Base-by-base conservation (phyloP, 352 stramenopile genomes). In the Pythium volutum region DNA sequence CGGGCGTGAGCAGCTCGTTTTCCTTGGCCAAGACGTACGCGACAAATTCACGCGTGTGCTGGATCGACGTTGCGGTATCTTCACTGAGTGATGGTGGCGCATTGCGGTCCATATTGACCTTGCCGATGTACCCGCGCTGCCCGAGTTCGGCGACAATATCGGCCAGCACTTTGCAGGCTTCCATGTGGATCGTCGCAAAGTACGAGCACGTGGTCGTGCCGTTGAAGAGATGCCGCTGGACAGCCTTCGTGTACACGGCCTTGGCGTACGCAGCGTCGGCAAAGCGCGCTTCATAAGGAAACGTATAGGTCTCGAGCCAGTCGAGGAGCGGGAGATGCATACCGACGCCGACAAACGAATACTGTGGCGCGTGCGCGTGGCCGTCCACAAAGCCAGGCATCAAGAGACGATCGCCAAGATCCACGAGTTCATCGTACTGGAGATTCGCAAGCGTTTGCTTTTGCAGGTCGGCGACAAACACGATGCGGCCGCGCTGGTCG, bases 31-130 rank as follows among this genome's bases (percentile, higher is more conserved):
- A 71, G 36, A 92, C 81, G 56, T 97, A 96, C 52, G 87, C 67
- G 38, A 98, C 77, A 58, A 98, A 97, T 23, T 73, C 73, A 57
- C 86, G 75, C 4, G 91, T 97, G 62, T 97, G 79, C 31, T 77
- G 39, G 41, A 98, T 77, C 22, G 86, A 96, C 49, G 77, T 61
- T 22, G 91, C 66, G 11, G 90, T 98, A 33, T 90, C 80, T 61
- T 98, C 95, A 12, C 76, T 70, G 59, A 98, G 87, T 31, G 81
- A 74, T 4, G 80, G 69, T 23, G 88, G 84, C 34, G 67, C 76
- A 65, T 98, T 97, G 51, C 91, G 87, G 73, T 98, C 95, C 95
- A 98, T 98, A 67, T 93, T 97, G 64, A 98, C 95, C 67, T 98
- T 98, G 38, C 93, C 95, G 10, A 98, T 74, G 71, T 89, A 93